Conservation (phyloP, 116 monocot genomes). For the Iris pallida region DNA sequence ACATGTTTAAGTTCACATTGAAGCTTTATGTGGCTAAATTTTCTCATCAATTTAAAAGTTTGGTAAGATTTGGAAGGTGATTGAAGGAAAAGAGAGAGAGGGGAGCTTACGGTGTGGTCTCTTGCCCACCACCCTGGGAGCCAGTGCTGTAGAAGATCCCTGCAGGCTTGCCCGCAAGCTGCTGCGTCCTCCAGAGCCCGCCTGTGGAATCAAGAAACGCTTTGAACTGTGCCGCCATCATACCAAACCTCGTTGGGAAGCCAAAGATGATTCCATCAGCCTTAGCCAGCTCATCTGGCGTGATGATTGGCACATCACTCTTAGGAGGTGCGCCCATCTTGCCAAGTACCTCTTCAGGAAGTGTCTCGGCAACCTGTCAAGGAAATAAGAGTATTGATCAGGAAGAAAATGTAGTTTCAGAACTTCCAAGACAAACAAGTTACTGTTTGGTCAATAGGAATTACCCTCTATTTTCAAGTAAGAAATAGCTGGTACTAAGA, state of each 20-base stretch:
- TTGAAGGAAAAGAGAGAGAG: background rate
- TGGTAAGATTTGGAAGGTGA: background rate
- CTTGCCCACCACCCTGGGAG: conserved; percentile 57
- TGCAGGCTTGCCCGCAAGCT: conserved; percentile 48
- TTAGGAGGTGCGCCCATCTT: conserved; percentile 48
- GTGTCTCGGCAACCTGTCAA: conserved; percentile 40
- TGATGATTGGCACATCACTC: conserved; percentile 28
- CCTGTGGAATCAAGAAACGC: conserved; percentile 45
- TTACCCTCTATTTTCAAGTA: no score
- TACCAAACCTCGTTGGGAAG: conserved; percentile 52
- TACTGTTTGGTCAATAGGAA: no score
- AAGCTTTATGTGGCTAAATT: no score
- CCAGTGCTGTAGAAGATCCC: conserved; percentile 45
- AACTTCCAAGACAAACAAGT: no score
- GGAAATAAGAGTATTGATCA: no score
- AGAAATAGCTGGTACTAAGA: no score
- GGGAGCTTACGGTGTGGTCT: conserved; percentile 42
- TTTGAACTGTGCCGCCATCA: conserved; percentile 55
- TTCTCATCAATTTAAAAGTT: no score
- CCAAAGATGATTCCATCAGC: conserved; percentile 51
- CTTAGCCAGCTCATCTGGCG: conserved; percentile 25
- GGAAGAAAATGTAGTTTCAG: no score
- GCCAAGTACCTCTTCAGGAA: conserved; percentile 30
- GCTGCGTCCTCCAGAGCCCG: conserved; percentile 42
- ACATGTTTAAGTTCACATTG: no score